Base-by-base conservation (phyloP, 371 early-diverging fungal genomes). In the Rhizomucor pusillus region DNA sequence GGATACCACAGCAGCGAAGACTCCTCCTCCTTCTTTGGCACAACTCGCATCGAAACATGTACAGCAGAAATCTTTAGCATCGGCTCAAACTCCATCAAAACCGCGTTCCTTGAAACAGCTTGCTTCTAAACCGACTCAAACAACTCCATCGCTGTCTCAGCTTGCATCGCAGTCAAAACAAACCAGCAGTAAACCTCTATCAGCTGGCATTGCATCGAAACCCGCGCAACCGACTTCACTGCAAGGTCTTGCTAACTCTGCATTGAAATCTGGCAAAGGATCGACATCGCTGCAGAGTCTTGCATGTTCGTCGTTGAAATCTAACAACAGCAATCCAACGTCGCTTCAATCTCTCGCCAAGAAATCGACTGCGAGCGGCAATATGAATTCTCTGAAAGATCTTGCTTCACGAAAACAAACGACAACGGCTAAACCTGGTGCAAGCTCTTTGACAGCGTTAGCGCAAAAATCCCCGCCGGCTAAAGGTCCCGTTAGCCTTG, bases 261-360 rank as follows among this genome's bases (percentile, higher is more conserved):
- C n/a, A n/a, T n/a, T n/a, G n/a, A n/a, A n/a, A n/a, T n/a, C n/a
- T n/a, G n/a, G n/a, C n/a, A n/a, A n/a, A n/a, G n/a, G n/a, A n/a
- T n/a, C n/a, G n/a, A n/a, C 50, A 20, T 29, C 50, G 20, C 23
- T 50, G 24, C 50, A 50, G 16, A 50, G 23, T 24, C 50, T 50
- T 50, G 50, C 50, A 56, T 49, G 39, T 47, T 59, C n/a, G 18
- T 50, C 14, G 54, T 24, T 1, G 20, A 46, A 20, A 43, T 19
- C 33, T 18, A 23, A 24, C n/a, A 16, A 19, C 43, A 29, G 49
- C 20, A 48, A 45, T 9, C 13, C 53, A 14, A 29, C 67, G 41
- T 59, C 67, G 14, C 52, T 71, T 36, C 67, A 64, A 44, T 52
- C 54, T 23, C 40, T 74, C 24, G 75, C 69, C 6, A 61, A 65